A percentile compares a stretch with the other conserved stretches of the same genome.
These are phyloP conservation scores for Penicillium roqueforti DNA, from an alignment of 495 filamentous ascomycete species.

Conservation along the genomic window DNA sequence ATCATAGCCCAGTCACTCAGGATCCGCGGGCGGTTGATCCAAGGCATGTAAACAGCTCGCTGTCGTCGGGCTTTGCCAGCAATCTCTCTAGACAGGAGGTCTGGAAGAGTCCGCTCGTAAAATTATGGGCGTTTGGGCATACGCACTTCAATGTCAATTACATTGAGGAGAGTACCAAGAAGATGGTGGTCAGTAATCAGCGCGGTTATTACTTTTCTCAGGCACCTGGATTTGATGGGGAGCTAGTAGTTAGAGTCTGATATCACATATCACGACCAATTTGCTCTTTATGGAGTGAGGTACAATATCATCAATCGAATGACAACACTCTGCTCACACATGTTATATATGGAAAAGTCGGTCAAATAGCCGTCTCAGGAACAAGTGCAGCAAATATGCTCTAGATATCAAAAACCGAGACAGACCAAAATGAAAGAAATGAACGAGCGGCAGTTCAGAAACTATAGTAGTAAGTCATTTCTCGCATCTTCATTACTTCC, in stretches of 20 bases:
- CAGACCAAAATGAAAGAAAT: too few species aligned
- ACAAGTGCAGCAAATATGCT: too few species aligned
- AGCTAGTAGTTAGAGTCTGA: conserved; percentile 15
- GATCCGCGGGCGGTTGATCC: conserved; percentile 38
- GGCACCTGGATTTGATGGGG: conserved; percentile 24
- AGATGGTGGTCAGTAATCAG: conserved; percentile 36
- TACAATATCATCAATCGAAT: too few species aligned
- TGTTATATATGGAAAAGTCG: too few species aligned
- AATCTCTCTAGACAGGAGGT: conserved; percentile 44
- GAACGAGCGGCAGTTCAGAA: too few species aligned
- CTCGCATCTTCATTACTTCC: too few species aligned
- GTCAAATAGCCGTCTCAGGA: too few species aligned
- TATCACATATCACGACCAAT: background rate
- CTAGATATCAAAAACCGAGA: too few species aligned
- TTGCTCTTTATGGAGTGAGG: too few species aligned
- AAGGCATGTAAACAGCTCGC: conserved; percentile 34
- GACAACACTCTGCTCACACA: too few species aligned
- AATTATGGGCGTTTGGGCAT: conserved; percentile 55
- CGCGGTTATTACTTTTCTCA: conserved; percentile 37
- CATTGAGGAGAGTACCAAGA: conserved; percentile 23
- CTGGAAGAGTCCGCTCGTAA: conserved; percentile 41
- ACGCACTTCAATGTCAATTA: conserved; percentile 53
- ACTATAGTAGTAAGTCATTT: too few species aligned
- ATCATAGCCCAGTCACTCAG: conserved; percentile 44
- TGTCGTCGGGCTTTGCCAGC: conserved; percentile 43